Evolutionary conservation across 2,329 filamentous ascomycete genomes (phyloP).

Genomic region (Ophiostoma triangulosporum): DNA sequence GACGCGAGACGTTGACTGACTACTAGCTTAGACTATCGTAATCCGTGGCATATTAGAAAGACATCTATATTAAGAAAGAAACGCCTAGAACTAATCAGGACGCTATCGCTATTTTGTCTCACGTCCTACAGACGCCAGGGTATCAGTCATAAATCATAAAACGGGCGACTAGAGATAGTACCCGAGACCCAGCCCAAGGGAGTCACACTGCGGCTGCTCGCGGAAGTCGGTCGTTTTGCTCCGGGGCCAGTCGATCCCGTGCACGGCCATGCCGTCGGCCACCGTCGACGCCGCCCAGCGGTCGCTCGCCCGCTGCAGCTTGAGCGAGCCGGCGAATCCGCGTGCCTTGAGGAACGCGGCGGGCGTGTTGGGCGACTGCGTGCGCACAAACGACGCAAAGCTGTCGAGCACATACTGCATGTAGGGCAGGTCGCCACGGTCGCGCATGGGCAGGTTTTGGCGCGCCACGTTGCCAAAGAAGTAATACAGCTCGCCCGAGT

Average conservation of each 20-base stretch:
- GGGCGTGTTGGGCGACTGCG: constrained; percentile 36
- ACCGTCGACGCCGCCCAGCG: constrained; percentile 24
- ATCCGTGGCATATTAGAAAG: too few species aligned
- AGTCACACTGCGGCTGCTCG: constrained; percentile 37
- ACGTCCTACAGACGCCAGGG: not conserved
- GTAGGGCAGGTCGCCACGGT: constrained; percentile 27
- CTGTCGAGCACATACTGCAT: constrained; percentile 30
- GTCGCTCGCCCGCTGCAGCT: constrained; percentile 18
- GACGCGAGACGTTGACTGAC: too few species aligned
- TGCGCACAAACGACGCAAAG: constrained; percentile 37
- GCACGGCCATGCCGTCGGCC: constrained; percentile 25
- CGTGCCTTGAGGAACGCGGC: constrained; percentile 29
- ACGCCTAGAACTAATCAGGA: not conserved
- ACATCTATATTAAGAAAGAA: too few species aligned
- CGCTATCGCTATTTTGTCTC: too few species aligned
- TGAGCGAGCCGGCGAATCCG: constrained; percentile 21
- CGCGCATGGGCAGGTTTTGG: constrained; percentile 29
- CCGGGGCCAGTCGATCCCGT: constrained; percentile 32
- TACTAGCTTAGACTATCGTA: too few species aligned
- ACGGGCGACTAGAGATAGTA: constrained; percentile 22
- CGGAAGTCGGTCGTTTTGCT: constrained; percentile 26
- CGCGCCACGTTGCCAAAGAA: constrained; percentile 37
- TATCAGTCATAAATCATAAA: constrained; percentile 3
- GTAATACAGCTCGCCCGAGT: constrained; percentile 41
- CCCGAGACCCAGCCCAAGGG: constrained; percentile 29